Evolutionary conservation across 139 green algal genomes (phyloP).

Genomic region (Auxenochlorella protothecoides): DNA sequence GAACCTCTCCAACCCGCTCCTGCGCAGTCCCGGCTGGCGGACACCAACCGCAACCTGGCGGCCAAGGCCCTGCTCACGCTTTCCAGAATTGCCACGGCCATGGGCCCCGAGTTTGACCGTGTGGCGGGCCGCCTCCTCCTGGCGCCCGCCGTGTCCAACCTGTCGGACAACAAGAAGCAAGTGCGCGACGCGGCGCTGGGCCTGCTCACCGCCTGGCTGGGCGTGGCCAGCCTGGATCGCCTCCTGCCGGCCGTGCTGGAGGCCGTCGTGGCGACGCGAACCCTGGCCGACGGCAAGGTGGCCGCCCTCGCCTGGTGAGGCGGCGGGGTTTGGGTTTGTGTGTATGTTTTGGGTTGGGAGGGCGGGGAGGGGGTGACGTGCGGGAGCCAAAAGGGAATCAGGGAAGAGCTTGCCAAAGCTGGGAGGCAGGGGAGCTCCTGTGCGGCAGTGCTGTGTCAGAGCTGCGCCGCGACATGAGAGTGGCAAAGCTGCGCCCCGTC

Average conservation of each 20-base stretch:
- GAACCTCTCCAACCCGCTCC: too few species aligned
- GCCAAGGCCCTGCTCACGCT: slow-evolving; percentile 56
- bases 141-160: slow-evolving; percentile 48
- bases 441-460: too few species aligned
- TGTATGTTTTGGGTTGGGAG: too few species aligned
- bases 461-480: too few species aligned
- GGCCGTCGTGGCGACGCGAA: slow-evolving; percentile 50
- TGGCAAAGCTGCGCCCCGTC: too few species aligned
- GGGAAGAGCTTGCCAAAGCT: too few species aligned
- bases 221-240: slow-evolving; percentile 23
- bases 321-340: too few species aligned
- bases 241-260: slow-evolving; percentile 48
- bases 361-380: too few species aligned
- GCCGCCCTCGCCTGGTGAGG: slow-evolving; percentile 42
- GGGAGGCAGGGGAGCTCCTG: too few species aligned
- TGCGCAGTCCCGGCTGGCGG: slow-evolving; percentile 50
- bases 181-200: slow-evolving; percentile 63
- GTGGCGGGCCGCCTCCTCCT: slow-evolving; percentile 33
- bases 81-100: slow-evolving; percentile 68
- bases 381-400: too few species aligned
- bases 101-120: slow-evolving; percentile 68
- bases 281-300: slow-evolving; percentile 55
- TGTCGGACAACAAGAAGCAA: slow-evolving; percentile 84
- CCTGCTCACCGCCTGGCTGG: slow-evolving; percentile 70
- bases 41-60: slow-evolving; percentile 90